Evolutionary conservation across 2,329 filamentous ascomycete genomes (phyloP).

Genomic region (Penicillium sp.): DNA sequence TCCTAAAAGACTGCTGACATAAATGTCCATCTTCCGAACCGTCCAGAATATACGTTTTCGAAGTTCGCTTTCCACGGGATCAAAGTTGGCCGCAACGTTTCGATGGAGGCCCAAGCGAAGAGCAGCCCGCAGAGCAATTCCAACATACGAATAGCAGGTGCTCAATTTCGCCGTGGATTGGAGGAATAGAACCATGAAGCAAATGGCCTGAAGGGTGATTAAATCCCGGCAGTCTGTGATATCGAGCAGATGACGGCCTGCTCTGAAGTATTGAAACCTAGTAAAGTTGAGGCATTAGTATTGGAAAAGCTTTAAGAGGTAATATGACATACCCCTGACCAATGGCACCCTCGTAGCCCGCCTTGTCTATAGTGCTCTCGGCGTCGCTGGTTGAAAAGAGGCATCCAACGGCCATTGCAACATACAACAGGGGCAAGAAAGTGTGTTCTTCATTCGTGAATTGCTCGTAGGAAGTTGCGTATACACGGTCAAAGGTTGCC

Average conservation of each 20-base stretch:
- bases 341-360: slow-evolving; percentile 48
- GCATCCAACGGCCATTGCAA: slow-evolving; percentile 67
- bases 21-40: slow-evolving; percentile 49
- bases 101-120: slow-evolving; percentile 75
- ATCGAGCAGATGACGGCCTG: slow-evolving; percentile 61
- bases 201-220: slow-evolving; percentile 67
- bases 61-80: slow-evolving; percentile 69
- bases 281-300: slow-evolving; percentile 13
- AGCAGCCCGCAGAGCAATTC: slow-evolving; percentile 71
- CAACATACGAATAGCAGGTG: slow-evolving; percentile 75
- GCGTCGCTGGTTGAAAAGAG: slow-evolving; percentile 60
- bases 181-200: slow-evolving; percentile 77
- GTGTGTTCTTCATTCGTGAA: slow-evolving; percentile 62
- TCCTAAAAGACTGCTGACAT: slow-evolving; percentile 48
- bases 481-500: slow-evolving; percentile 70
- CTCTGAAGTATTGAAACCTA: slow-evolving; percentile 71
- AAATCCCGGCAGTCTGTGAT: slow-evolving; percentile 66
- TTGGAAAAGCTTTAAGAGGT: background rate
- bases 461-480: slow-evolving; percentile 62
- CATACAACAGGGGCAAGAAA: slow-evolving; percentile 68
- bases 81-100: slow-evolving; percentile 63
- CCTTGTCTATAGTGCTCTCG: slow-evolving; percentile 45
- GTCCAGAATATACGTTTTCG: slow-evolving; percentile 62
- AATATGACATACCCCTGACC: slow-evolving; percentile 50
- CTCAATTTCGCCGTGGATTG: slow-evolving; percentile 75